Evolutionary conservation across 805 yeast species (phyloP), one percentile per base, ranked within the genome.

Genomic region (Nakazawaea laoshanensis): DNA sequence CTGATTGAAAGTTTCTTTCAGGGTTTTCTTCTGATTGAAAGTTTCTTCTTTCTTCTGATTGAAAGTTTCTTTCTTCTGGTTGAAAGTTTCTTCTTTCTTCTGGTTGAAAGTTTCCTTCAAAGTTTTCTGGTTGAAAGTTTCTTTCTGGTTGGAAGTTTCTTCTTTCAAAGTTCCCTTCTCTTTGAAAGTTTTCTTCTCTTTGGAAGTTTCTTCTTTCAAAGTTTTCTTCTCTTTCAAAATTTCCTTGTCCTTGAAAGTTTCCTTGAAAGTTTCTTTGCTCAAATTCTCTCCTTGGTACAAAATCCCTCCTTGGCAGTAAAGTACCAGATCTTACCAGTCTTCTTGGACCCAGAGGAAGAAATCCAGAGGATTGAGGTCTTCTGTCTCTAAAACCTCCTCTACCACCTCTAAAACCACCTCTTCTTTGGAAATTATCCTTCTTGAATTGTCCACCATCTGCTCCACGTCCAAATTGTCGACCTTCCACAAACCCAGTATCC

Each of bases 381-480:
- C 66, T 70, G 33, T 65, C 65, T 47, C 70, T 57, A 41, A 38
- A 27, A 12, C 38, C 33, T 27, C 36, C 39, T 14, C 41, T 25
- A 18, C 31, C 35, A 10, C 43, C 39, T 11, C 29, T 35, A n/a
- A 33, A 28, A 6, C 42, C 48, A 7, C 36, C 33, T 12, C 43
- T 26, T 17, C 42, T 29, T 16, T 31, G 29, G 13, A 30, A 29
- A 11, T 24, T 26, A 7, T 37, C 37, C 9, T 34, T 33, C 12
- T 27, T 38, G 25, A 33, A 42, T 53, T 92, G 98, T 2, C 96
- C 97, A 37, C 98, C 98, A 40, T 74, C 77, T 11, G 71, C 67
- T 29, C 97, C 97, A 48, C 98, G 70, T 14, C 98, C 98, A 50
- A 77, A 92, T 52, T 92, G 97, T 43, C 98, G 67, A 1, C 98